Conservation (phyloP, 768 basidiomycete species). For the Auricularia sp. region DNA sequence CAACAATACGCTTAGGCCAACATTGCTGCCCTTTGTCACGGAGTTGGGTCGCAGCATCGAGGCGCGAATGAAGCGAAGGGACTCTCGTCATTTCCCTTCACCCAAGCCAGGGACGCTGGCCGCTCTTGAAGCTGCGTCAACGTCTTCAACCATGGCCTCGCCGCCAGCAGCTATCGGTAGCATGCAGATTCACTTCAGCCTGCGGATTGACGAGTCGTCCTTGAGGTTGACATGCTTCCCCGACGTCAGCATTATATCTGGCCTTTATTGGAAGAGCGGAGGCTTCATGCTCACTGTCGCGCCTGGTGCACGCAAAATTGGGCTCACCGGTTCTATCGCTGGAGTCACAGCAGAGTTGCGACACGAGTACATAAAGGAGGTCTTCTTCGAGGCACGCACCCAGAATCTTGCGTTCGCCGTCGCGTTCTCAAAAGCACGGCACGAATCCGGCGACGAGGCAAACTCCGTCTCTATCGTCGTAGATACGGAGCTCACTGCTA, state of each 20-base stretch:
- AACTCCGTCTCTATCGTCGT: conserved; percentile 63
- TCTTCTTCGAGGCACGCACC: conserved; percentile 53
- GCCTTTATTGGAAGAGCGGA: conserved; percentile 88
- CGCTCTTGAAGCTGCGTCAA: conserved; percentile 3
- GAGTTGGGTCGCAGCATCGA: conserved; percentile 66
- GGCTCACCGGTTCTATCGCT: conserved; percentile 70
- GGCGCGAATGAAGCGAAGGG: conserved; percentile 48
- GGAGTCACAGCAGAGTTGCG: conserved; percentile 74
- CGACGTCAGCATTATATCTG: conserved; percentile 86
- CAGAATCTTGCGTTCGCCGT: conserved; percentile 69
- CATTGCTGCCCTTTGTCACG: conserved; percentile 74
- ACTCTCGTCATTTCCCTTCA: conserved; percentile 5
- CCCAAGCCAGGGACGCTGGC: conserved; percentile 10
- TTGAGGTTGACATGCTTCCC: conserved; percentile 82
- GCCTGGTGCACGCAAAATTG: conserved; percentile 59
- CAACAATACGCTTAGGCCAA: conserved; percentile 73
- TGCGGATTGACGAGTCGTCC: conserved; percentile 85
- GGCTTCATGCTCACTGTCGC: conserved; percentile 76
- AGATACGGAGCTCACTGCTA: conserved; percentile 79
- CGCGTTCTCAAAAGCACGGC: conserved; percentile 47
- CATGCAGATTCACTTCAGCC: conserved; percentile 71
- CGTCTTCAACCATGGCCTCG: neutral
- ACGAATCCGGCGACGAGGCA: conserved; percentile 24
- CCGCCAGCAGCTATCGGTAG: conserved; percentile 25
- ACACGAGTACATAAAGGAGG: conserved; percentile 34